phyloP scores from a whole-genome alignment of 2,329 filamentous ascomycete species.

The Colletotrichum sublineola region DNA sequence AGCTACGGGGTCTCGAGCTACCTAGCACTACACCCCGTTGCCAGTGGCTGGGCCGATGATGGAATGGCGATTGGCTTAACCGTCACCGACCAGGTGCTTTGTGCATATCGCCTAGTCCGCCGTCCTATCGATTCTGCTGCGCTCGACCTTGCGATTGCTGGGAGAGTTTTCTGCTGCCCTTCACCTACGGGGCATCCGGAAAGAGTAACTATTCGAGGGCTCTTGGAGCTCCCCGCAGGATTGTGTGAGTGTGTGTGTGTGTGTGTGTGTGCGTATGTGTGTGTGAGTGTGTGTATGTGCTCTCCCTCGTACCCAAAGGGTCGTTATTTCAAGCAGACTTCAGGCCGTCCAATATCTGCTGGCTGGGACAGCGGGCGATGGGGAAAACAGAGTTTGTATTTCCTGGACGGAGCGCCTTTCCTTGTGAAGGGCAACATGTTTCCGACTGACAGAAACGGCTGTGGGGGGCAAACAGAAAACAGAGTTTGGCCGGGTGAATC shows the following conservation, averaged over 20 bases:
- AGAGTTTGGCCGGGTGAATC: conserved; percentile 41
- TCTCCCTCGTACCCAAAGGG: conserved; percentile 27
- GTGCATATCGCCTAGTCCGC: conserved; percentile 1
- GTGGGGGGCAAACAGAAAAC: conserved; percentile 28
- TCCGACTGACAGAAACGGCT: conserved; percentile 39
- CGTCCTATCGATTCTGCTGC: neutral
- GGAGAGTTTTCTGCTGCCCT: conserved; percentile 16
- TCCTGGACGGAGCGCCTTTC: conserved; percentile 34
- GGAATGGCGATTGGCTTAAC: conserved; percentile 15
- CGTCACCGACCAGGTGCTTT: conserved; percentile 6
- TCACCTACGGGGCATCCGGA: conserved; percentile 21
- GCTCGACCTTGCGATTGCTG: conserved; percentile 24
- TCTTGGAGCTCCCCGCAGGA: neutral
- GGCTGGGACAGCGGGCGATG: conserved; percentile 22
- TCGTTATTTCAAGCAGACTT: conserved; percentile 24
- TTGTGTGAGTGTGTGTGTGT: neutral
- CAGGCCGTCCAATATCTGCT: conserved; percentile 34
- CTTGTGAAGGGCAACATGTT: conserved; percentile 38
- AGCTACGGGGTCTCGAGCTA: conserved; percentile 25
- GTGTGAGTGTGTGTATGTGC: neutral
- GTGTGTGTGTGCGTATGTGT: too few relatives aligned
- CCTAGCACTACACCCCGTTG: conserved; percentile 15
- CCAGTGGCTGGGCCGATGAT: conserved; percentile 35
- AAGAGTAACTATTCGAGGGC: neutral
- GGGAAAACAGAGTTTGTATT: conserved; percentile 33